Base-by-base conservation (phyloP, 202 grass and related monocot genomes). In the Setaria italica region DNA sequence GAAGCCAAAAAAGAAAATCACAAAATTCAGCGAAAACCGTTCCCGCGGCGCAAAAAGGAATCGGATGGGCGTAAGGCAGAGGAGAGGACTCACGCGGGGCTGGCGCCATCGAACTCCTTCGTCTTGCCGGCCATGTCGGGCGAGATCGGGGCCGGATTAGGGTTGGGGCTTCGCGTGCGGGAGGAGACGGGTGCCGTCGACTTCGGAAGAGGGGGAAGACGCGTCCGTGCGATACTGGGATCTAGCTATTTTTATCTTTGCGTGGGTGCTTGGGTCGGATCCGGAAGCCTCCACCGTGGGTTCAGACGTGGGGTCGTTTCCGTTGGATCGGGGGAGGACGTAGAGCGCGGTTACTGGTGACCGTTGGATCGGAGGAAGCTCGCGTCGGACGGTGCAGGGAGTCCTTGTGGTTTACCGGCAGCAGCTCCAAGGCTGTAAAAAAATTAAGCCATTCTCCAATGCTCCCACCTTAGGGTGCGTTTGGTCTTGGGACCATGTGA, bases 71-170 rank as follows among this genome's bases (percentile, higher is more conserved):
- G 62, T 11, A 11, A 7, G 10, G 51, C 4, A 11, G 17, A 67
- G 32, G 16, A n/a, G 75, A 13, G 84, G 33, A 81, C 91, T 90
- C 57, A 97, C 94, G 91, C 91, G 5, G 91, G 89, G 79, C 94
- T 97, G 12, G 94, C 91, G 39, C 91, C 89, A 39, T 97, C 94
- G n/a, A 90, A 88, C 46, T 97, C 93, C 79, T 88, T 88, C 66
- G 80, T 85, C 80, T 90, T 92, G 59, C 85, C 81, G 35, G 90
- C 86, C 93, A 93, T 95, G 73, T 43, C 37, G 12, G 16, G 29
- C 34, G 25, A 12, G 12, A 62, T 70, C 35, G 5, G 29, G 2
- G 16, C 3, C 14, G 15, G 12, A 9, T n/a, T 80, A 85, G 83
- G 81, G 70, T 48, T 87, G 77, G 84, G 64, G 81, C 72, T 84